These are phyloP conservation scores for Pseudogymnoascus sp. DNA, from an alignment of 2,329 filamentous ascomycete genomes.

Conservation along the genomic window DNA sequence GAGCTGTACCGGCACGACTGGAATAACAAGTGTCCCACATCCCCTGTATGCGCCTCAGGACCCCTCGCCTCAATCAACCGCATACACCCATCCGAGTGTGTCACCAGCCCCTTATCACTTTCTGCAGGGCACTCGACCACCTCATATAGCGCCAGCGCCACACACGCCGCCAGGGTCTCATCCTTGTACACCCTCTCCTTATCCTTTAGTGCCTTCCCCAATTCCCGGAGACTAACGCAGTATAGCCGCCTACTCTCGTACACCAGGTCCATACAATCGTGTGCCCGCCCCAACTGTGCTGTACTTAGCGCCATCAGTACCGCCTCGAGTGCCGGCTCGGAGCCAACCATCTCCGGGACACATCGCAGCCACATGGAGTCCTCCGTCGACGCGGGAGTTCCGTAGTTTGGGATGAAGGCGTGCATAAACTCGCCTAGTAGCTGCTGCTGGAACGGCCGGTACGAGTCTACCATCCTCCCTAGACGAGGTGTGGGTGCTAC, in stretches of 20 bases:
- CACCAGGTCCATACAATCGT: slow-evolving; percentile 22
- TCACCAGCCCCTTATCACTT: slow-evolving; percentile 25
- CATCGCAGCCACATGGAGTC: slow-evolving; percentile 24
- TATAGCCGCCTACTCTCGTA: slow-evolving; percentile 29
- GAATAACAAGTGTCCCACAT: slow-evolving; percentile 29
- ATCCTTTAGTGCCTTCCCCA: slow-evolving; percentile 30
- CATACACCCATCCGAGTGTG: slow-evolving; percentile 28
- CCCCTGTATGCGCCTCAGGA: slow-evolving; percentile 25
- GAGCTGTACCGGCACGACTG: slow-evolving; percentile 25
- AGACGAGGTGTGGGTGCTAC: neutral
- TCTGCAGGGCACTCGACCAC: slow-evolving; percentile 29
- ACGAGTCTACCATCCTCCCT: slow-evolving; percentile 3
- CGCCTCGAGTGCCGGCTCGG: slow-evolving; percentile 25
- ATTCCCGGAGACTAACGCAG: slow-evolving; percentile 27
- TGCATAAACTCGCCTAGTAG: slow-evolving; percentile 25
- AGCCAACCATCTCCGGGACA: slow-evolving; percentile 21
- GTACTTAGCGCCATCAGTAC: slow-evolving; percentile 26
- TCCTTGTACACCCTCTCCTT: slow-evolving; percentile 27
- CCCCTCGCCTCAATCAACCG: slow-evolving; percentile 29
- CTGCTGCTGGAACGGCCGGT: slow-evolving; percentile 20
- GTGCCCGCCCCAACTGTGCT: slow-evolving; percentile 23
- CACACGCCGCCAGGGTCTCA: slow-evolving; percentile 30
- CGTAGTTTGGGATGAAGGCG: slow-evolving; percentile 17
- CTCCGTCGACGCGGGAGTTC: slow-evolving; percentile 1
- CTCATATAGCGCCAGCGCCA: slow-evolving; percentile 30